Evolutionary conservation across 176 grass and related monocot species (phyloP).

Genomic region (Phragmites australis): DNA sequence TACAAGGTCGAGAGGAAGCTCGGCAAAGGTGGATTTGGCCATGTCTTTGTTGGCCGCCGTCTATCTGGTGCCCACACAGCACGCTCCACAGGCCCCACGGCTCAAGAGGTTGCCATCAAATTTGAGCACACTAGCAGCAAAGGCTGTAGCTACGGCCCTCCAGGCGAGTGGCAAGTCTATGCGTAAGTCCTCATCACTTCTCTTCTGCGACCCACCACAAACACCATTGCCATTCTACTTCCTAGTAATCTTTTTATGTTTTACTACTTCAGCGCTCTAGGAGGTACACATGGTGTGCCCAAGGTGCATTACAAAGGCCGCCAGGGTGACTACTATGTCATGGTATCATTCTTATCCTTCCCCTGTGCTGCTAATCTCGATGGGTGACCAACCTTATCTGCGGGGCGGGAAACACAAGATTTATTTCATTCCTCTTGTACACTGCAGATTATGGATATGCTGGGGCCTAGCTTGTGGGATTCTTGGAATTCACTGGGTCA

Average conservation of each 20-base stretch:
- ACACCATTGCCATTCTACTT: neutral
- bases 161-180: conserved; percentile 89
- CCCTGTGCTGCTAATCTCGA: neutral
- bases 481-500: conserved; percentile 82
- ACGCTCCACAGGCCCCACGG: conserved; percentile 50
- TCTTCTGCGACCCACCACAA: neutral
- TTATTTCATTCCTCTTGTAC: neutral
- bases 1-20: conserved; percentile 87
- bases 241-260: neutral
- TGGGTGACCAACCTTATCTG: neutral
- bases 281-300: conserved; percentile 78
- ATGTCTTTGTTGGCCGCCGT: conserved; percentile 83
- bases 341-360: conserved; percentile 53
- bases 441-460: conserved; percentile 86
- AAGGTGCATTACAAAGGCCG: conserved; percentile 94
- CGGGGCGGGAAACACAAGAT: neutral
- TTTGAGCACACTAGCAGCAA: conserved; percentile 89
- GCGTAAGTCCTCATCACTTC: conserved; percentile 42
- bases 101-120: conserved; percentile 89
- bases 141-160: conserved; percentile 84
- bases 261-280: conserved; percentile 56
- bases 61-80: conserved; percentile 47
- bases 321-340: conserved; percentile 87
- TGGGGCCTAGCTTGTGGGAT: conserved; percentile 92
- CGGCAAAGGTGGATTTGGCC: conserved; percentile 89